Evolutionary conservation across 805 yeast species (phyloP), one percentile per base, ranked within the genome.

Genomic region (Jamesozyma rosinii): DNA sequence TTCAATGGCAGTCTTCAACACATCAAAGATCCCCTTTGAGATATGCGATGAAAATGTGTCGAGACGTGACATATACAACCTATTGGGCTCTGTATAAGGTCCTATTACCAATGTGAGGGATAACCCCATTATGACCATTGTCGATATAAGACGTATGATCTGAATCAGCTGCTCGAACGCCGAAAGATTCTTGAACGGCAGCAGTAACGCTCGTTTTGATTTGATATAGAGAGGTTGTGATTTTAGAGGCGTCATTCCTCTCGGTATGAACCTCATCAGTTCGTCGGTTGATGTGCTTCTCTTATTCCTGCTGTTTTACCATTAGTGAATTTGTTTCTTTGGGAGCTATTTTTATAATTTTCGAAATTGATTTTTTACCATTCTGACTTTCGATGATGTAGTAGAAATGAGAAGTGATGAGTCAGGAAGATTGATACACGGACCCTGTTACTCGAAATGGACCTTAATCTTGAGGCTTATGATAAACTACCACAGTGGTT

Each of bases 41-140:
- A 61, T 57, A 38, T 58, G 54, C 3, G 49, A 33, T 14, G 55
- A 44, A 19, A 45, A 50, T 2, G 62, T 56, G 24, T 55, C 51
- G 33, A 61, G 45, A 33, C 43, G 44, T 4, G 58, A 54, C 49
- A 59, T 41, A 38, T 48, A 50, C 5, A 61, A 37, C 3, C 39
- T 38, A 15, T 26, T 42, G 1, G 65, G 64, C 5, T 44, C 34
- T 4, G 43, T 36, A 2, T 35, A 22, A 3, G 65, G 58, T 6
- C 58, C 59, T 5, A 53, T 29, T 1, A 53, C 41, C 3, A 58
- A 27, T 9, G 55, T 48, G 19, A 54, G 10, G 8, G 53, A 52
- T 17, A 59, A 40, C 0, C 51, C 39, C 5, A 58, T 33, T 30
- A 56, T 52, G 13, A 51, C 26, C 1, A 52, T 14, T 6, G 60